Percentiles rank a stretch among this genome's conserved stretches.
Evolutionary conservation across 2,329 filamentous ascomycete species (phyloP).

Genomic region (Fusarium tuaranense): DNA sequence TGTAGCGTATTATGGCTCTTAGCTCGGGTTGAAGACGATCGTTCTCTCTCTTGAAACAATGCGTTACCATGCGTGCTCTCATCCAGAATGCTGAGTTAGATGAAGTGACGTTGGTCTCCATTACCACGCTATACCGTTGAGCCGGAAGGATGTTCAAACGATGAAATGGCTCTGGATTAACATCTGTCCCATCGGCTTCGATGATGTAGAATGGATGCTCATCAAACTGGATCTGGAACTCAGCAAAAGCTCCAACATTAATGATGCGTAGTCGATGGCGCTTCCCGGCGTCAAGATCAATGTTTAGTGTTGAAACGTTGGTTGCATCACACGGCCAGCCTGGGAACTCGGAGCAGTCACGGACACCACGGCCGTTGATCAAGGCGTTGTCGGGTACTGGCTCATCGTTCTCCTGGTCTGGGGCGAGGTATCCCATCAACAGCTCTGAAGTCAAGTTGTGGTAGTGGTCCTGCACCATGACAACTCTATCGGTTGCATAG

Average conservation of each 20-base stretch:
- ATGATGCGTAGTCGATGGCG: slow-evolving; percentile 75
- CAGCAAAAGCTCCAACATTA: slow-evolving; percentile 78
- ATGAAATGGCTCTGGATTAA: slow-evolving; percentile 68
- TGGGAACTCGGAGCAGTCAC: slow-evolving; percentile 49
- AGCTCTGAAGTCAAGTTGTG: slow-evolving; percentile 67
- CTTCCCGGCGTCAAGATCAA: slow-evolving; percentile 64
- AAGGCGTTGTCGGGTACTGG: slow-evolving; percentile 74
- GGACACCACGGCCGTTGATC: slow-evolving; percentile 66
- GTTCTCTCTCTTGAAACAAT: slow-evolving; percentile 53
- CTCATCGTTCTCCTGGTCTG: slow-evolving; percentile 68
- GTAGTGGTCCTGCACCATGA: slow-evolving; percentile 81
- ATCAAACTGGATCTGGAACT: slow-evolving; percentile 79
- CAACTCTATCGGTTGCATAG: slow-evolving; percentile 63
- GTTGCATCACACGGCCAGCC: slow-evolving; percentile 59
- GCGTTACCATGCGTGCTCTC: slow-evolving; percentile 62
- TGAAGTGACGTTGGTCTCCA: slow-evolving; percentile 68
- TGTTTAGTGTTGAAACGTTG: slow-evolving; percentile 51
- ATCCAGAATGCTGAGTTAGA: slow-evolving; percentile 70
- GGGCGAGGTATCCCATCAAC: slow-evolving; percentile 65
- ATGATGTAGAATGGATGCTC: slow-evolving; percentile 73
- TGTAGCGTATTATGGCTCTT: slow-evolving; percentile 49
- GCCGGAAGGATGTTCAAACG: slow-evolving; percentile 76
- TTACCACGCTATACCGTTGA: slow-evolving; percentile 76
- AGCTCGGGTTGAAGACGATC: slow-evolving; percentile 46
- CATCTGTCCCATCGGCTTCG: slow-evolving; percentile 77